Evolutionary conservation across 805 yeast species (phyloP), one percentile per base, ranked within the genome.

Genomic region (Wickerhamiella qilinensis): DNA sequence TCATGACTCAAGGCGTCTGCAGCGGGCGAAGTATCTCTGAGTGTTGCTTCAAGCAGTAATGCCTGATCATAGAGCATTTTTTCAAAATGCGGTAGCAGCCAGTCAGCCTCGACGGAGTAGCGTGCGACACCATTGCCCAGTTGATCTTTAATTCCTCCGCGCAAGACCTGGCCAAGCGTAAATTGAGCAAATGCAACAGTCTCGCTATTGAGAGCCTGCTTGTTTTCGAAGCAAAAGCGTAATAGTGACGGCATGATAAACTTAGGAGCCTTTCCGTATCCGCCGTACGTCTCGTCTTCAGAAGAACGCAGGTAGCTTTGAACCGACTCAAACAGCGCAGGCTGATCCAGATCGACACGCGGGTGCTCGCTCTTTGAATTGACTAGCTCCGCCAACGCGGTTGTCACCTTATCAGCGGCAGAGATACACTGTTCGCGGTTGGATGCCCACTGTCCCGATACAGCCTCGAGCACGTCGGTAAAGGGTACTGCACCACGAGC

Each of bases 81-180:
- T 35, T 58, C 62, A 45, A 62, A 58, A 33, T 57, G 60, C 2
- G 66, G 66, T 28, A 62, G 45, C 27, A 51, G 51, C 65, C 65
- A 61, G 38, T 61, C 65, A 3, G 50, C 51, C 9, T 63, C 54
- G 15, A 57, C 57, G 0, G 64, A 57, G 43, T 58, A 60, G 20
- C 61, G 37, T 18, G 57, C 46, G 37, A 59, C 55, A 20, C 66
- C 66, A 20, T 56, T 39, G 5, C 61, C 60, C 9, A 62, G 37
- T 32, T 53, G 60, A 43, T 61, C 66, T 34, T 54, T 59, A 16
- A 59, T 53, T 1, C 65, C 66, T 8, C 64, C 59, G 14, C 40
- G 36, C 20, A 55, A 55, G 20, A 62, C 53, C 28, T 45, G 44
- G 16, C 38, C 34, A 30, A 61, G 46, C 1, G 63, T 52, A 25